Conservation (phyloP, 1,284 basidiomycete genomes). For the Ustilago shanxiensis region DNA sequence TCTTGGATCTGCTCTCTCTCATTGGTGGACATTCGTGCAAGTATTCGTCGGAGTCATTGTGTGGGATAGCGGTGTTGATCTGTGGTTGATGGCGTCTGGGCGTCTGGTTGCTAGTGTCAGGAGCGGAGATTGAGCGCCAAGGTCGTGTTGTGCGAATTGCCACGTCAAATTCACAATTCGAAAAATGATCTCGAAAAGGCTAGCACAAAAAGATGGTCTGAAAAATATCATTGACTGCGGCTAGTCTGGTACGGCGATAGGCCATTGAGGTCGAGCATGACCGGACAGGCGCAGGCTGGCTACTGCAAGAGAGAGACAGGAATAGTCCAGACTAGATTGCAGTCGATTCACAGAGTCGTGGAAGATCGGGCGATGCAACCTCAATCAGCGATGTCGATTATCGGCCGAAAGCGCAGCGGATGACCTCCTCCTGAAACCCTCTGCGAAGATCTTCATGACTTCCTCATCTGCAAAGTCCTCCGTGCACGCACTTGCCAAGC, state of each 20-base stretch:
- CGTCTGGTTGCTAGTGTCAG: conserved; percentile 2
- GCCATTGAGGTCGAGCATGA: neutral
- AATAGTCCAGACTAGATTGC: neutral
- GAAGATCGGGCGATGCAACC: neutral
- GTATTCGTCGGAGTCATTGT: neutral
- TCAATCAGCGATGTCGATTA: neutral
- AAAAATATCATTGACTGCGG: neutral
- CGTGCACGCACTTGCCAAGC: neutral
- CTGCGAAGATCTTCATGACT: conserved; percentile 31
- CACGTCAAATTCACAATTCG: neutral
- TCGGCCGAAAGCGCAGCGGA: conserved; percentile 12
- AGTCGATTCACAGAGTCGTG: neutral
- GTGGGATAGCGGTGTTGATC: neutral
- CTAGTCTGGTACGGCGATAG: too few species aligned
- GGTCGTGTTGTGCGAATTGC: conserved; percentile 16
- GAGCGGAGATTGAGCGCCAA: conserved; percentile 12
- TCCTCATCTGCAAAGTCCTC: conserved; percentile 16
- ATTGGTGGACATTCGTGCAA: neutral
- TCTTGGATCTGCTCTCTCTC: too few species aligned
- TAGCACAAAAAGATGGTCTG: conserved; percentile 1
- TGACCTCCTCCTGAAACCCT: conserved; percentile 23
- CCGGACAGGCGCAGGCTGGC: neutral
- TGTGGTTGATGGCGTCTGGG: conserved; percentile 3
- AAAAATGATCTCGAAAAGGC: neutral
- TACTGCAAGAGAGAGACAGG: too few species aligned